A percentile compares a stretch with the other conserved stretches of the same genome.
These are phyloP conservation scores for Priceomyces carsonii DNA, from an alignment of 805 yeast genomes.

Conservation along the genomic window DNA sequence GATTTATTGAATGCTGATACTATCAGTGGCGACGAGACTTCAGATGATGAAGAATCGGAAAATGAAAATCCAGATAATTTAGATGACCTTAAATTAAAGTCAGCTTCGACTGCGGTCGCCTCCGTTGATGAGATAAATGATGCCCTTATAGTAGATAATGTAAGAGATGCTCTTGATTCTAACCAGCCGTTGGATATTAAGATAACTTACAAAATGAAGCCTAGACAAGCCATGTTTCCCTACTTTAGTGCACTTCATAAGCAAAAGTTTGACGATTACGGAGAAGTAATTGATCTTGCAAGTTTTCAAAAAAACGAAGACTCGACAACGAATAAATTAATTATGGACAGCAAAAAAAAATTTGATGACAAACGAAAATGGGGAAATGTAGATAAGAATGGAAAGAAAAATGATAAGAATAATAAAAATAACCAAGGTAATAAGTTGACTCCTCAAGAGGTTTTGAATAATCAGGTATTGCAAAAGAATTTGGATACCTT, in stretches of 20 bases:
- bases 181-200: constrained; percentile 57
- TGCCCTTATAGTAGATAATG: constrained; percentile 39
- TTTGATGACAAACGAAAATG: constrained; percentile 34
- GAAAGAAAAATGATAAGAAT: constrained; percentile 19
- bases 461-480: constrained; percentile 40
- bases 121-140: constrained; percentile 38
- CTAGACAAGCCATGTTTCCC: constrained; percentile 75
- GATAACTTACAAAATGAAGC: constrained; percentile 42
- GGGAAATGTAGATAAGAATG: constrained; percentile 20
- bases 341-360: constrained; percentile 38
- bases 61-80: constrained; percentile 27
- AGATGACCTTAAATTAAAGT: too few species aligned
- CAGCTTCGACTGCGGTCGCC: constrained; percentile 6
- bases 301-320: constrained; percentile 63
- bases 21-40: constrained; percentile 32
- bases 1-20: constrained; percentile 38
- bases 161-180: constrained; percentile 38
- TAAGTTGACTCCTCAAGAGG: constrained; percentile 44
- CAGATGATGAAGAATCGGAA: constrained; percentile 34
- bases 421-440: constrained; percentile 19
- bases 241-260: constrained; percentile 49
- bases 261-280: constrained; percentile 81
- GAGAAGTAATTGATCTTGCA: constrained; percentile 67
- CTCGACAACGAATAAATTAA: constrained; percentile 33
- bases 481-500: constrained; percentile 49